Percentiles rank a stretch among this genome's conserved stretches.
These are phyloP conservation scores for Penicillium pulvis DNA, from an alignment of 495 filamentous ascomycete genomes.

Conservation along the genomic window DNA sequence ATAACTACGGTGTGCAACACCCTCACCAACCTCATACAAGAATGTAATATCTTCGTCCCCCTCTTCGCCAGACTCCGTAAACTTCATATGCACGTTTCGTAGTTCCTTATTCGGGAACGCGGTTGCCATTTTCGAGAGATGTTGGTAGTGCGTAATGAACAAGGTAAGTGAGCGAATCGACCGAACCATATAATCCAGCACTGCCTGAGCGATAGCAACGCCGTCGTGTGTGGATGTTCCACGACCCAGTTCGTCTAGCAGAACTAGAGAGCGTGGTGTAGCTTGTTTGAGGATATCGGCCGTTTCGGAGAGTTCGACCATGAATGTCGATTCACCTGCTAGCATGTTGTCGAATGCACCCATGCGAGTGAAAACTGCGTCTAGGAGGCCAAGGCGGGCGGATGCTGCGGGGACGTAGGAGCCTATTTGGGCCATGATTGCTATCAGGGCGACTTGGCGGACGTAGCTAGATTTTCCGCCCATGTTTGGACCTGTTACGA, in stretches of 20 bases:
- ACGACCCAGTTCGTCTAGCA: conserved; percentile 93
- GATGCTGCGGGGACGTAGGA: conserved; percentile 85
- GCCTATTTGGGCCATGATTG: conserved; percentile 93
- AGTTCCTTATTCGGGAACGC: conserved; percentile 62
- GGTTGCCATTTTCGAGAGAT: conserved; percentile 69
- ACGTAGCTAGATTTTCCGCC: conserved; percentile 97
- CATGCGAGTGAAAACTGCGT: conserved; percentile 96
- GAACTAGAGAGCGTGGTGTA: conserved; percentile 75
- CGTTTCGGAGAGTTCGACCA: conserved; percentile 95
- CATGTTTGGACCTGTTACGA: conserved; percentile 98
- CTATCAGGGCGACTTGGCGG: conserved; percentile 84
- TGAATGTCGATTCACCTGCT: conserved; percentile 92
- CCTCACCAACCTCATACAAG: conserved; percentile 80
- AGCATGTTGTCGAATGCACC: conserved; percentile 97
- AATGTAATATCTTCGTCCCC: conserved; percentile 69
- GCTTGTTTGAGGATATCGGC: conserved; percentile 87
- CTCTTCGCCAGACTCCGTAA: conserved; percentile 55
- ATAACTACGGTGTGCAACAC: conserved; percentile 90
- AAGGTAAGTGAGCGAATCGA: conserved; percentile 75
- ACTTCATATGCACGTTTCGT: conserved; percentile 82
- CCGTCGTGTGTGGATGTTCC: conserved; percentile 95
- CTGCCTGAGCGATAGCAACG: conserved; percentile 92
- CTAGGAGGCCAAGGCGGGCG: conserved; percentile 76
- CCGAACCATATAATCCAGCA: conserved; percentile 80
- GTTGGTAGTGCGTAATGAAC: conserved; percentile 98